Conservation (phyloP, 2,329 filamentous ascomycete species). For the Epichloe festucae region DNA sequence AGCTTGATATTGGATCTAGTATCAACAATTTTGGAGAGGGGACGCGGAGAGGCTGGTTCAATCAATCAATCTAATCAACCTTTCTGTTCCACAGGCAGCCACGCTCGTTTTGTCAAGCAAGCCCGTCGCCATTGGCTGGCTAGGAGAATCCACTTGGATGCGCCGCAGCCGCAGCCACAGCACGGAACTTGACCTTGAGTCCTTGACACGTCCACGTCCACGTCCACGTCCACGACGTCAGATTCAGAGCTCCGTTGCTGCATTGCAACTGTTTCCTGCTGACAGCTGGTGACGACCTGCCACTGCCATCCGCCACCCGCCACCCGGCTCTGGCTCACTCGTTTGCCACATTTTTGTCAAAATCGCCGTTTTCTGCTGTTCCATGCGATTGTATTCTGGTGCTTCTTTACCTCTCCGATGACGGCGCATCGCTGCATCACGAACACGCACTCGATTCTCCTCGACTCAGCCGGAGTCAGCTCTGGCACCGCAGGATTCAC, state of each 20-base stretch:
- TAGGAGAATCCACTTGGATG: neutral
- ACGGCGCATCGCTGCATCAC: neutral
- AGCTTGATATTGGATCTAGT: neutral
- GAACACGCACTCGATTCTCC: neutral
- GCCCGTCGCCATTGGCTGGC: neutral
- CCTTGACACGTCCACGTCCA: neutral
- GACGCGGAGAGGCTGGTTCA: too few relatives aligned
- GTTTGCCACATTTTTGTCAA: neutral
- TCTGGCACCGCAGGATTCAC: neutral
- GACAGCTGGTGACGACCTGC: neutral
- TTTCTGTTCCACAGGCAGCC: neutral
- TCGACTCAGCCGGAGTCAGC: neutral
- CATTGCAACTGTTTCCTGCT: neutral
- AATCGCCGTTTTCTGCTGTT: neutral
- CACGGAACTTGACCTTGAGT: neutral
- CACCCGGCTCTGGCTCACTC: neutral
- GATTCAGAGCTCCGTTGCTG: neutral
- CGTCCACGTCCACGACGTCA: neutral
- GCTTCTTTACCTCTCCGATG: neutral
- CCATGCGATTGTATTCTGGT: neutral
- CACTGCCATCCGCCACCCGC: neutral
- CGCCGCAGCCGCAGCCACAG: neutral
- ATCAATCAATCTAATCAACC: neutral
- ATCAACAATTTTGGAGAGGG: too few relatives aligned
- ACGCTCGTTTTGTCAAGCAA: neutral